Conservation (phyloP, 2,329 filamentous ascomycete species). For the Microsporum audouinii region DNA sequence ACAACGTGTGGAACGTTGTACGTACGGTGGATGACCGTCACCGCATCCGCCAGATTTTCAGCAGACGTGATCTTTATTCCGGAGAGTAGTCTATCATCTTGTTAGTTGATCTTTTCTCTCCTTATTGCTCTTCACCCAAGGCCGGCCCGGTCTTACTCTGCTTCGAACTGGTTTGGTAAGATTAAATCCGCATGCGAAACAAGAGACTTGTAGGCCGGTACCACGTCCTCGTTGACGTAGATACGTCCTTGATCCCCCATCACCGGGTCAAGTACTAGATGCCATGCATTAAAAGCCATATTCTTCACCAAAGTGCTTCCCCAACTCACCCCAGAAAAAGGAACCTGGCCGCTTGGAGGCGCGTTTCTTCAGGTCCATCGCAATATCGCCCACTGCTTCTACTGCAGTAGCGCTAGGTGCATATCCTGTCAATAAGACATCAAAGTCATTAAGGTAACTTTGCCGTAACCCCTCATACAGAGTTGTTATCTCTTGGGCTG, state of each 20-base stretch:
- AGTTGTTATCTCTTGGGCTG: constrained; percentile 69
- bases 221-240: constrained; percentile 83
- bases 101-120: not conserved
- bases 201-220: constrained; percentile 76
- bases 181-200: constrained; percentile 79
- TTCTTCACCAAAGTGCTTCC: not conserved
- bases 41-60: constrained; percentile 57
- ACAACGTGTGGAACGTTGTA: constrained; percentile 78
- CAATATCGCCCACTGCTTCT: constrained; percentile 73
- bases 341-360: constrained; percentile 52
- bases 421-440: constrained; percentile 91
- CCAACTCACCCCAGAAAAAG: constrained; percentile 67
- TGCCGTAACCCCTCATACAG: constrained; percentile 76
- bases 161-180: constrained; percentile 92
- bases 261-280: constrained; percentile 74
- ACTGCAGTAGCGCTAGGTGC: constrained; percentile 79
- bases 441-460: constrained; percentile 76
- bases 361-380: constrained; percentile 61
- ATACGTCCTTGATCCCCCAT: constrained; percentile 93
- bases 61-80: constrained; percentile 73
- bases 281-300: not conserved
- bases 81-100: constrained; percentile 56
- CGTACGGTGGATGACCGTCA: constrained; percentile 62
- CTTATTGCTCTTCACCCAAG: not conserved
- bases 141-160: constrained; percentile 52